A percentile compares a stretch with the other conserved stretches of the same genome.
Conservation (phyloP, 805 yeast genomes). For the Sugiyamaella smithiae region DNA sequence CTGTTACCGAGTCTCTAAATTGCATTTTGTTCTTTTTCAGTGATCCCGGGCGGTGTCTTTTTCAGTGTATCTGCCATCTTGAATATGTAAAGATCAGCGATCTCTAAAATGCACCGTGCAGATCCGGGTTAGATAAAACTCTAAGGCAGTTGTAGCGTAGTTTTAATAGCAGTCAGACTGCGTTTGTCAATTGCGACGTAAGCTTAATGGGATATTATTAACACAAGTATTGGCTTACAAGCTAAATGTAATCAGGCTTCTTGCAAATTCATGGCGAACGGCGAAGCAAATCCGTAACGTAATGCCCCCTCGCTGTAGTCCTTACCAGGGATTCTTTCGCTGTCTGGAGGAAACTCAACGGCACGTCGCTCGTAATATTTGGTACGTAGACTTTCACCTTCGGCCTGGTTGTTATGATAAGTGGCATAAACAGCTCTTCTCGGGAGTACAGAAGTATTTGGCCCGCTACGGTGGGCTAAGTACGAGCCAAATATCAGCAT, state of each 20-base stretch:
- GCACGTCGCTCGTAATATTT: conserved; percentile 15
- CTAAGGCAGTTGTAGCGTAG: neutral
- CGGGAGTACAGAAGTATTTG: conserved; percentile 9
- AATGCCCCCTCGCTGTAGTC: conserved; percentile 15
- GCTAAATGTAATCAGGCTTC: too few relatives aligned
- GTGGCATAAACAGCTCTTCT: conserved; percentile 19
- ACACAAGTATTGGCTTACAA: too few relatives aligned
- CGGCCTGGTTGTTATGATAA: conserved; percentile 7
- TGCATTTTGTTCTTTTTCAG: too few relatives aligned
- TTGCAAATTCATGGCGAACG: conserved; percentile 6
- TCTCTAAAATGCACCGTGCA: too few relatives aligned
- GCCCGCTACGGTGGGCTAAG: conserved; percentile 18
- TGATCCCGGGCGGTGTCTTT: too few relatives aligned
- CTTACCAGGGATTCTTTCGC: conserved; percentile 14
- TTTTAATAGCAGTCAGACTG: too few relatives aligned
- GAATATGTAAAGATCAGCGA: too few relatives aligned
- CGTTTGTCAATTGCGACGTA: too few relatives aligned
- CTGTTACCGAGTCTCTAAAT: too few relatives aligned
- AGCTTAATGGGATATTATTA: too few relatives aligned
- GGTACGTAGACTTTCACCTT: conserved; percentile 15
- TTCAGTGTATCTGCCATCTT: too few relatives aligned
- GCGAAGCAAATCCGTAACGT: conserved; percentile 17
- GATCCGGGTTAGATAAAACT: too few relatives aligned
- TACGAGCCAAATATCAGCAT: conserved; percentile 17
- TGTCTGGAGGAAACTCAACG: conserved; percentile 17